phyloP scores from a whole-genome alignment of 345 rosid species.

The Salix viminalis region DNA sequence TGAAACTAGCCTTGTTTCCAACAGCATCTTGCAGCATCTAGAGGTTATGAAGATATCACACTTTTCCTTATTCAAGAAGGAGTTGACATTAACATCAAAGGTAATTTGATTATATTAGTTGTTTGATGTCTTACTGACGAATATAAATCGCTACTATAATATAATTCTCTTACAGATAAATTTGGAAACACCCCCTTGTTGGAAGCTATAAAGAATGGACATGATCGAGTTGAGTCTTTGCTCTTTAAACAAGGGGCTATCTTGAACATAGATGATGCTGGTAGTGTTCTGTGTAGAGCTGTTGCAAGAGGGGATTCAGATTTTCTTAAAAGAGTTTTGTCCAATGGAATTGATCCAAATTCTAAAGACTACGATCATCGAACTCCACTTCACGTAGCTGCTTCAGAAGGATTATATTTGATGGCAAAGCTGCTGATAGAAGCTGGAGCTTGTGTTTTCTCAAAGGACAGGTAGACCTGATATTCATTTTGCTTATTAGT shows the following conservation, averaged over 20 bases:
- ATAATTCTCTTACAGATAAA: conserved; percentile 46
- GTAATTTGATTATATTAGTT: conserved; percentile 35
- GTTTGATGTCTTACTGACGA: neutral
- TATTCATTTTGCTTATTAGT: neutral
- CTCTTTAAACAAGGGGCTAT: conserved; percentile 68
- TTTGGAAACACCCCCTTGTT: conserved; percentile 81
- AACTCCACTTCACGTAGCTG: conserved; percentile 89
- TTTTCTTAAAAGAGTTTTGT: conserved; percentile 61
- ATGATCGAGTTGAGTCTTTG: conserved; percentile 54
- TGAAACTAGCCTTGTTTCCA: conserved; percentile 14
- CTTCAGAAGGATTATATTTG: conserved; percentile 73
- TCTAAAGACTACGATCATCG: conserved; percentile 80
- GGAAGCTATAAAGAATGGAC: conserved; percentile 81
- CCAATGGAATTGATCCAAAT: conserved; percentile 74
- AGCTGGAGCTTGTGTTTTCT: conserved; percentile 70
- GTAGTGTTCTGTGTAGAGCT: conserved; percentile 60
- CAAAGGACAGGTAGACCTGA: conserved; percentile 67
- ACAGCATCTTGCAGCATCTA: conserved; percentile 90
- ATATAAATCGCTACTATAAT: neutral
- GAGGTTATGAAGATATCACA: conserved; percentile 70
- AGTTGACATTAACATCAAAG: conserved; percentile 61
- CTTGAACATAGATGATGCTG: conserved; percentile 63
- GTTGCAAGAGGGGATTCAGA: conserved; percentile 78
- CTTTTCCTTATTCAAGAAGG: conserved; percentile 59
- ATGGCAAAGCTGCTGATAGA: conserved; percentile 76